Conservation (phyloP, 208 protist species). For the Leishmania lainsoni region DNA sequence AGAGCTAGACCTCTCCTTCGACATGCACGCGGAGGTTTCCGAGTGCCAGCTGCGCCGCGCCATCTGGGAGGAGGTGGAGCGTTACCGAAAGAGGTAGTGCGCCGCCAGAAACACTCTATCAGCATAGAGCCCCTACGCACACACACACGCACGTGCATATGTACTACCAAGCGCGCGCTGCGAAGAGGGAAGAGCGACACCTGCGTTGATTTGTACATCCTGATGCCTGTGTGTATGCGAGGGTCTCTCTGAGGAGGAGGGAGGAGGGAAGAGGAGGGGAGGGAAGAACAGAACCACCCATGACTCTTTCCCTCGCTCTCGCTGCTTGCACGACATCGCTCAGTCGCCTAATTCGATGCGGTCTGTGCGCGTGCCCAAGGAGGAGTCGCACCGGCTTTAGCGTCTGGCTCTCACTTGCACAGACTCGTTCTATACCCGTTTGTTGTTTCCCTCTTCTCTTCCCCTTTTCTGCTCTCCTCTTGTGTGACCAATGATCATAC, state of each 20-base stretch:
- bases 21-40: constrained; percentile 88
- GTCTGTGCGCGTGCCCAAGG: not conserved
- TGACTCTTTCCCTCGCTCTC: not conserved
- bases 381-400: not conserved
- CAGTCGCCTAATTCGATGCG: not conserved
- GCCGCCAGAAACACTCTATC: constrained; percentile 17
- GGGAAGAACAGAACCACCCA: not conserved
- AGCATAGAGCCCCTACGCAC: not conserved
- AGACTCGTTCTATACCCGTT: not conserved
- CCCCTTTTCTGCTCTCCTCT: not conserved
- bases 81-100: constrained; percentile 49
- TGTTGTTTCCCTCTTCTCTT: not conserved
- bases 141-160: not conserved
- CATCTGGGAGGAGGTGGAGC: constrained; percentile 79
- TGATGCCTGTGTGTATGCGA: not conserved
- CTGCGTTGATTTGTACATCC: not conserved
- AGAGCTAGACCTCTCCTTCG: constrained; percentile 71
- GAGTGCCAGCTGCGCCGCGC: constrained; percentile 78
- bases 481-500: not conserved
- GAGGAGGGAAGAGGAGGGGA: not conserved
- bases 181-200: not conserved
- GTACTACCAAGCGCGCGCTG: not conserved
- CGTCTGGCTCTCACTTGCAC: not conserved
- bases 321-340: not conserved
- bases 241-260: not conserved